Evolutionary conservation across 768 basidiomycete genomes (phyloP).

Genomic region (Kwoniella mangroviensis): DNA sequence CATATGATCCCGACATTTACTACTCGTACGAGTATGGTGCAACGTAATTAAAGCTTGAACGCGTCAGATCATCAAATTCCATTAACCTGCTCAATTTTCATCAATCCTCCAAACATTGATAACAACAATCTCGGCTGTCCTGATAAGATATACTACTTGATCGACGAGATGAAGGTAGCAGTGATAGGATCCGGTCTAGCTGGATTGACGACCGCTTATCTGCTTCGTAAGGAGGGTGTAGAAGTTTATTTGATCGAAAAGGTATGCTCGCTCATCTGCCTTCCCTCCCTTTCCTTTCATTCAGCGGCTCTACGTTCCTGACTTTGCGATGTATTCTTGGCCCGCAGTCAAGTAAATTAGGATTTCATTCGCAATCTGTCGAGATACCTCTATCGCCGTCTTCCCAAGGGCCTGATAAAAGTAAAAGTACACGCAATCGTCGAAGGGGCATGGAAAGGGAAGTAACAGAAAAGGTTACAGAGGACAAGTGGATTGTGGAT

Average conservation of each 20-base stretch:
- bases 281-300: neutral
- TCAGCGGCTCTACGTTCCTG: neutral
- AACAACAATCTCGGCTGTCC: neutral
- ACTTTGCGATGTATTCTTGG: neutral
- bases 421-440: conserved; percentile 24
- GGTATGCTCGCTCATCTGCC: conserved; percentile 60
- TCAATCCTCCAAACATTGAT: no score
- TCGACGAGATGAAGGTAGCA: conserved; percentile 60
- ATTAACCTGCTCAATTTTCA: no score
- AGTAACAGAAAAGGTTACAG: conserved; percentile 18
- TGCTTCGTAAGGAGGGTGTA: conserved; percentile 64
- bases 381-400: conserved; percentile 40
- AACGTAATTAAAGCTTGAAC: no score
- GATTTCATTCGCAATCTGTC: conserved; percentile 69
- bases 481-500: conserved; percentile 63
- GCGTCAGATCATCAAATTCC: no score
- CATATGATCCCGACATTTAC: no score
- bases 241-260: conserved; percentile 79
- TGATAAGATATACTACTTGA: neutral
- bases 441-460: conserved; percentile 3
- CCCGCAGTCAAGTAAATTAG: conserved; percentile 64
- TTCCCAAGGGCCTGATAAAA: conserved; percentile 27
- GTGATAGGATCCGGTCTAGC: conserved; percentile 75
- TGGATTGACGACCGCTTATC: conserved; percentile 71
- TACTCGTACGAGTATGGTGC: no score